Percentiles rank a stretch among this genome's conserved stretches.
Conservation (phyloP, 2,329 filamentous ascomycete genomes). For the Daldinia sp. region DNA sequence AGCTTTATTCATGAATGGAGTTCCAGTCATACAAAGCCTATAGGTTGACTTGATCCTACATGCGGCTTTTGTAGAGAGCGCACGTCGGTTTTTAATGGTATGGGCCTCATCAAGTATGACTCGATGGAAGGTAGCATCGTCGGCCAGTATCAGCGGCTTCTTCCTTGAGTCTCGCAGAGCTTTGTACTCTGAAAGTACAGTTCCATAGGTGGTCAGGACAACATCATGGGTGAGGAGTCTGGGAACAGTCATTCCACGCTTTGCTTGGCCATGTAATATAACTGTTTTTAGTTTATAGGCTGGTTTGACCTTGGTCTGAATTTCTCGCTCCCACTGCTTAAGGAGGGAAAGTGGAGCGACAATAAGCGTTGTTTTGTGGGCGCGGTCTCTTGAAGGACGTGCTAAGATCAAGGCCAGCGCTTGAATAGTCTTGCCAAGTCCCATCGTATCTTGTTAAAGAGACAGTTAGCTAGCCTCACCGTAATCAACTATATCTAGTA, state of each 20-base stretch:
- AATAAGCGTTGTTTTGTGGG: constrained; percentile 49
- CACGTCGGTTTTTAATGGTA: constrained; percentile 81
- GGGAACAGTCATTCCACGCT: constrained; percentile 40
- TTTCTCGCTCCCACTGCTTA: constrained; percentile 49
- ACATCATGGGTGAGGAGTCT: constrained; percentile 76
- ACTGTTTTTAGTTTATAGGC: constrained; percentile 45
- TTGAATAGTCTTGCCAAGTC: constrained; percentile 51
- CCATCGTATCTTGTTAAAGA: constrained; percentile 46
- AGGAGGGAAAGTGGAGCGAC: constrained; percentile 47
- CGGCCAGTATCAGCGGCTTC: constrained; percentile 53
- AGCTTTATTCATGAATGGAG: constrained; percentile 90
- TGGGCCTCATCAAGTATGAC: constrained; percentile 86
- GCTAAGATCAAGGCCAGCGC: constrained; percentile 49
- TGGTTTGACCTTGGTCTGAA: constrained; percentile 48
- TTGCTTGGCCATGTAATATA: constrained; percentile 45
- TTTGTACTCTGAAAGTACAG: constrained; percentile 75
- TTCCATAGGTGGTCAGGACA: constrained; percentile 84
- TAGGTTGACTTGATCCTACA: constrained; percentile 70
- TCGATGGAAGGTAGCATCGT: constrained; percentile 72
- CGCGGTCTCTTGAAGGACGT: constrained; percentile 42
- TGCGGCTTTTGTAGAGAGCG: constrained; percentile 71
- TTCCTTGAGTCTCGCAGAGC: constrained; percentile 47
- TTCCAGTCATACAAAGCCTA: constrained; percentile 83
- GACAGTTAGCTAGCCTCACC: constrained; percentile 7
- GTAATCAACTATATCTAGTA: background rate